Conservation (phyloP, 2,329 filamentous ascomycete genomes). For the Penicillium brasilianum region DNA sequence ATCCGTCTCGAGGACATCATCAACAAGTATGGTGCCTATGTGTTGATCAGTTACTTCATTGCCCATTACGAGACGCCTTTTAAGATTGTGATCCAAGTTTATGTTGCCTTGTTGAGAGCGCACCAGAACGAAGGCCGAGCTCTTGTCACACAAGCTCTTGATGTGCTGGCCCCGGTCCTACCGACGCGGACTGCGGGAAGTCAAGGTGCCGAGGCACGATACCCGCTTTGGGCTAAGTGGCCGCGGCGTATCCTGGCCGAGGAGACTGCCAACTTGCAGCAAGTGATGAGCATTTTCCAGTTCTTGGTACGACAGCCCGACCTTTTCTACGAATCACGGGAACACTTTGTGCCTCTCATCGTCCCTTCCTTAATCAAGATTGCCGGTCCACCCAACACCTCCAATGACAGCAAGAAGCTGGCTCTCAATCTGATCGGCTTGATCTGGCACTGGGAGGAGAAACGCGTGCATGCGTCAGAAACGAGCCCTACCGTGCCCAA, state of each 20-base stretch:
- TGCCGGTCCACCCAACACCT: constrained; percentile 76
- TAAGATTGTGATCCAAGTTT: constrained; percentile 96
- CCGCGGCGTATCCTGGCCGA: constrained; percentile 90
- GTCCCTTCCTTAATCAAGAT: constrained; percentile 89
- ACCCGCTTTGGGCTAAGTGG: constrained; percentile 84
- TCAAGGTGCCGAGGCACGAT: constrained; percentile 70
- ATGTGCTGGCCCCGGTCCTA: constrained; percentile 91
- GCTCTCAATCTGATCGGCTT: constrained; percentile 88
- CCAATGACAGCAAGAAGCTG: constrained; percentile 88
- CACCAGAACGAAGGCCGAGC: constrained; percentile 94
- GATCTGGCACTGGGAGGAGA: constrained; percentile 91
- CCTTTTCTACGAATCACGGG: constrained; percentile 91
- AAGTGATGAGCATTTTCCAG: constrained; percentile 96
- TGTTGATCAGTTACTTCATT: constrained; percentile 97
- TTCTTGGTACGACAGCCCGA: constrained; percentile 92
- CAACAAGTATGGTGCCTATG: constrained; percentile 98
- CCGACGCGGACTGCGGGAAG: constrained; percentile 70
- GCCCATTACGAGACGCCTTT: constrained; percentile 93
- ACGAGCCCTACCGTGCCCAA: constrained; percentile 31
- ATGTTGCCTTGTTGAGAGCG: constrained; percentile 85
- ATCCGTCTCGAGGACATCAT: constrained; percentile 98
- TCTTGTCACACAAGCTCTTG: constrained; percentile 89
- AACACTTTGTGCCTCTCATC: constrained; percentile 87
- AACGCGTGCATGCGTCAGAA: constrained; percentile 69
- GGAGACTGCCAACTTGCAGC: constrained; percentile 91